Percentiles rank a stretch among this genome's conserved stretches.
phyloP scores from a whole-genome alignment of 129 eudicot species.

The Centella asiatica region DNA sequence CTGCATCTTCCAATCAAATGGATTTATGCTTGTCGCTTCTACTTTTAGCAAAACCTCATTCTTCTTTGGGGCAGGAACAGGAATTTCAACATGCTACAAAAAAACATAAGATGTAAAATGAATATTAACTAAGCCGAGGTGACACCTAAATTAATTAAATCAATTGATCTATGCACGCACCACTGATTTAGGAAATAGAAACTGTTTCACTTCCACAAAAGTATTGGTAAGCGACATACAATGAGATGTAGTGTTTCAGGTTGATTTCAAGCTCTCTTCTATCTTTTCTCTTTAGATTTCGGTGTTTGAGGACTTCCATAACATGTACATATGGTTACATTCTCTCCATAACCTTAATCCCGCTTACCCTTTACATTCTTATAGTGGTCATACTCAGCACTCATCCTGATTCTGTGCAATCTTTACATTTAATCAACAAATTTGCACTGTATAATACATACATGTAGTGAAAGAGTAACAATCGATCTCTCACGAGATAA shows the following conservation, averaged over 20 bases:
- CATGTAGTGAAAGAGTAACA: neutral
- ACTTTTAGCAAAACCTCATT: constrained; percentile 41
- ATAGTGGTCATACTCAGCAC: neutral
- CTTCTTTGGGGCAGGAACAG: constrained; percentile 35
- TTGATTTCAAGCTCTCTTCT: neutral
- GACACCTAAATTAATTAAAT: neutral
- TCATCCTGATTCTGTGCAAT: neutral
- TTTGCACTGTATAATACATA: neutral
- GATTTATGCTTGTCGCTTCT: constrained; percentile 47
- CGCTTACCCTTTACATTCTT: neutral
- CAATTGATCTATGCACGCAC: neutral
- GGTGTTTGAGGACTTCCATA: neutral
- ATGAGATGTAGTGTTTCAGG: neutral
- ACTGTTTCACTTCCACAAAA: neutral
- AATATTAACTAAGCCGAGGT: neutral
- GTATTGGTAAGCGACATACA: neutral
- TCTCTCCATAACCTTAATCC: neutral
- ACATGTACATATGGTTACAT: neutral
- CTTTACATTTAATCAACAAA: neutral
- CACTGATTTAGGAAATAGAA: neutral
- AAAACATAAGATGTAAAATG: neutral
- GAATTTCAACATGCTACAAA: constrained; percentile 50
- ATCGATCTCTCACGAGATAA: neutral
- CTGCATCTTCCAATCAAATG: constrained; percentile 44
- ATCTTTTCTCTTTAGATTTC: neutral